Percentiles rank a stretch among this genome's conserved stretches.
Evolutionary conservation across 208 protist species (phyloP).

Genomic region (Acanthamoeba lenticulata): DNA sequence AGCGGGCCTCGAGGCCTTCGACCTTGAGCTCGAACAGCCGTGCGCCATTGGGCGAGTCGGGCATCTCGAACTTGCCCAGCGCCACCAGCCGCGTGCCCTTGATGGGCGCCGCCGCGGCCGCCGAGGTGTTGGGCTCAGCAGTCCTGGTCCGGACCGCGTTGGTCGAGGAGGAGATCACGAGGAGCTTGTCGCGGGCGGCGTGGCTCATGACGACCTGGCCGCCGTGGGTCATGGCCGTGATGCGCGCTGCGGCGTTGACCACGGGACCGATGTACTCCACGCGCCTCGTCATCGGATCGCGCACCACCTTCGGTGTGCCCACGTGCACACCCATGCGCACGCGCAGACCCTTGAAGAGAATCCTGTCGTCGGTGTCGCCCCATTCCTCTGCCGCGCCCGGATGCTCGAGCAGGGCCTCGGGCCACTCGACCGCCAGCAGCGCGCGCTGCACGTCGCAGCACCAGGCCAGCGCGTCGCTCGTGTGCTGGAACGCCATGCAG

Average conservation of each 20-base stretch:
- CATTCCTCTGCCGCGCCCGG: slow-evolving; percentile 8
- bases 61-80: slow-evolving; percentile 42
- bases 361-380: slow-evolving; percentile 1
- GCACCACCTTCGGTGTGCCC: neutral
- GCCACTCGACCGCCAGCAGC: neutral
- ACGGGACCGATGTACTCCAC: neutral
- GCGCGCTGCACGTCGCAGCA: neutral
- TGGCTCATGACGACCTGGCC: neutral
- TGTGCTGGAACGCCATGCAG: slow-evolving; percentile 43
- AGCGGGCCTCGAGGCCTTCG: neutral
- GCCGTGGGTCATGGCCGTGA: neutral
- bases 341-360: neutral
- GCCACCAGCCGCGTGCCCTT: neutral
- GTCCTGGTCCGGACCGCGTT: too few relatives aligned
- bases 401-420: slow-evolving; percentile 9
- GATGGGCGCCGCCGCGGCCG: too few relatives aligned
- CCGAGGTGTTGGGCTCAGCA: too few relatives aligned
- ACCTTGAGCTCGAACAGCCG: neutral
- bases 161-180: too few relatives aligned
- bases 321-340: slow-evolving; percentile 8
- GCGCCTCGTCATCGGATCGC: neutral
- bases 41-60: neutral
- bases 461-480: neutral
- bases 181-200: neutral
- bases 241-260: neutral